Conservation (phyloP, 768 basidiomycete genomes). For the Serendipita vermifera region DNA sequence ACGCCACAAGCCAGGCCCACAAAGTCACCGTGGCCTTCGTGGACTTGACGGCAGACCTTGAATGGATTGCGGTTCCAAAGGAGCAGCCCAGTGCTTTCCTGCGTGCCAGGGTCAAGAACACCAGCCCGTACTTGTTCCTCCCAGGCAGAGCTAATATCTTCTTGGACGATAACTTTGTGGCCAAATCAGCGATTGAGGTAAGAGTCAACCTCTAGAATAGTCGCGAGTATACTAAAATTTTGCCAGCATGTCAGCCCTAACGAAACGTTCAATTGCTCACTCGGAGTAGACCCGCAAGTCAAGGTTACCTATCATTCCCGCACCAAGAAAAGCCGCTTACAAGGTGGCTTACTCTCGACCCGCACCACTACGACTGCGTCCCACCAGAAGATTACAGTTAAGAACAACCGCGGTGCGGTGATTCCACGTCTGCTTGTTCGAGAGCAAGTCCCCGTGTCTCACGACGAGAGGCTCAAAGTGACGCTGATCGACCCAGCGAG, state of each 20-base stretch:
- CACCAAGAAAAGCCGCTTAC: slow-evolving; percentile 10
- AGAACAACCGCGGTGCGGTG: slow-evolving; percentile 13
- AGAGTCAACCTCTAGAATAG: no score
- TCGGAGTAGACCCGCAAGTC: slow-evolving; percentile 31
- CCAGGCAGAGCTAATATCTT: slow-evolving; percentile 43
- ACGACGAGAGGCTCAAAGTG: slow-evolving; percentile 22
- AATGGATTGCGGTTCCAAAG: slow-evolving; percentile 38
- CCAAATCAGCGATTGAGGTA: slow-evolving; percentile 34
- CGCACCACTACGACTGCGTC: slow-evolving; percentile 11
- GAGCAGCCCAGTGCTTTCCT: slow-evolving; percentile 38
- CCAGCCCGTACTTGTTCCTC: slow-evolving; percentile 43
- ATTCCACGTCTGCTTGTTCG: slow-evolving; percentile 19
- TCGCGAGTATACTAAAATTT: no score
- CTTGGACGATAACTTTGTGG: slow-evolving; percentile 43
- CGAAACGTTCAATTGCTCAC: slow-evolving; percentile 42
- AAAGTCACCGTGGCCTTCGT: slow-evolving; percentile 36
- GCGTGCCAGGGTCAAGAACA: slow-evolving; percentile 42
- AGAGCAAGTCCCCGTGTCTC: slow-evolving; percentile 20
- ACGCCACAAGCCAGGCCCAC: slow-evolving; percentile 27
- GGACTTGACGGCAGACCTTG: slow-evolving; percentile 33
- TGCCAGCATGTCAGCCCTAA: slow-evolving; percentile 37
- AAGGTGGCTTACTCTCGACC: slow-evolving; percentile 9
- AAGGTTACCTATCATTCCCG: slow-evolving; percentile 25
- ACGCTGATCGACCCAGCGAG: slow-evolving; percentile 19
- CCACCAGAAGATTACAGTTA: slow-evolving; percentile 15